Conservation (phyloP, 2,329 filamentous ascomycete genomes). For the Magnaporthiopsis poae region DNA sequence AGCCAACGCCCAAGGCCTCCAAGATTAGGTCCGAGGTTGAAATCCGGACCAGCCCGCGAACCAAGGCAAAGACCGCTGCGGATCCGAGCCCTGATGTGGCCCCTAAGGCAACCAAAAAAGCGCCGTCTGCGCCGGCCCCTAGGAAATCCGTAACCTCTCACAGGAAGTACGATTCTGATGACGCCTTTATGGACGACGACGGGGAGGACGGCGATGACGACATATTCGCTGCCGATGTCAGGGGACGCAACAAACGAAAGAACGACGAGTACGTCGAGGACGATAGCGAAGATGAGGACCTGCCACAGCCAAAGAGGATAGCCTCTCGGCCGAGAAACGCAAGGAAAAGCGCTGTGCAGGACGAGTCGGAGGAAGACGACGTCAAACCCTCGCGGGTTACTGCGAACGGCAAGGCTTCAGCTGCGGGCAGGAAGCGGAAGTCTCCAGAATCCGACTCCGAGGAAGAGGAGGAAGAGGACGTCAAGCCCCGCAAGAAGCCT, state of each 20-base stretch:
- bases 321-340: constrained; percentile 27
- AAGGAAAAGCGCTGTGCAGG: constrained; percentile 11
- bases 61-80: constrained; percentile 26
- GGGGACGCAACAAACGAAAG: constrained; percentile 55
- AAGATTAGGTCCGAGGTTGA: constrained; percentile 34
- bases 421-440: constrained; percentile 44
- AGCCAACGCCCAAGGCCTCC: constrained; percentile 30
- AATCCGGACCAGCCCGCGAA: constrained; percentile 44
- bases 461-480: constrained; percentile 41
- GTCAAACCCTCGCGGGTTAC: constrained; percentile 14
- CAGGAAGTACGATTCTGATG: constrained; percentile 32
- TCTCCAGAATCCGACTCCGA: constrained; percentile 44
- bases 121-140: constrained; percentile 19
- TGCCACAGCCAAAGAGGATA: constrained; percentile 50
- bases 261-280: constrained; percentile 68
- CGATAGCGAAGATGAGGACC: constrained; percentile 58
- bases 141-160: constrained; percentile 34
- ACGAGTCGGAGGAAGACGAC: constrained; percentile 14
- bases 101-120: constrained; percentile 21
- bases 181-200: constrained; percentile 56
- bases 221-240: constrained; percentile 67
- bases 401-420: constrained; percentile 3
- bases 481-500: constrained; percentile 50
- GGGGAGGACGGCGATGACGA: constrained; percentile 67
- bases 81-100: constrained; percentile 11